A percentile compares a stretch with the other conserved stretches of the same genome.
phyloP scores from a whole-genome alignment of 2,329 filamentous ascomycete genomes.

The Graphilbum sp. region DNA sequence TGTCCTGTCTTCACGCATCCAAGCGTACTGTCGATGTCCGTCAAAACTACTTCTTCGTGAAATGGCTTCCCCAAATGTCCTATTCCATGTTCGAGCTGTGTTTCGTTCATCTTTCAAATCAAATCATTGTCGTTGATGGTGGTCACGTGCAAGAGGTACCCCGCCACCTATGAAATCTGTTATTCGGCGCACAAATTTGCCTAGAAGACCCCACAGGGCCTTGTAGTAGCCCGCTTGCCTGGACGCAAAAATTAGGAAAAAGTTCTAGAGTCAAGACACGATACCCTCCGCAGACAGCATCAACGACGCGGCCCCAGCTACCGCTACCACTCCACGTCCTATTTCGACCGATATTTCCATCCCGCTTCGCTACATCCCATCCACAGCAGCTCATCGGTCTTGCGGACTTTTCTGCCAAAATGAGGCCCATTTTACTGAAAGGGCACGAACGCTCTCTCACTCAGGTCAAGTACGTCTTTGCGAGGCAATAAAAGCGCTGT shows the following conservation, averaged over 20 bases:
- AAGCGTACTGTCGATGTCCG: no score
- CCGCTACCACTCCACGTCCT: background rate
- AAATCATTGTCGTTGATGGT: no score
- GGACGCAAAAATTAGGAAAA: background rate
- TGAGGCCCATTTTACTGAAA: slow-evolving; percentile 92
- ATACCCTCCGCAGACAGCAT: background rate
- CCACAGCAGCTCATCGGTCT: no score
- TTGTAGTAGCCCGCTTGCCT: background rate
- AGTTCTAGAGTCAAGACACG: background rate
- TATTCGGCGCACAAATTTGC: slow-evolving; percentile 1
- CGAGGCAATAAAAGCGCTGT: no score
- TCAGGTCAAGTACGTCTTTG: slow-evolving; percentile 42
- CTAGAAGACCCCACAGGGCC: slow-evolving; percentile 1
- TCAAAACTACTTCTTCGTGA: no score
- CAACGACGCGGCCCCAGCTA: background rate
- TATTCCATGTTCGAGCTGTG: no score
- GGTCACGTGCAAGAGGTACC: background rate
- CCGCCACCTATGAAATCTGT: slow-evolving; percentile 2
- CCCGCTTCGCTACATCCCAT: no score
- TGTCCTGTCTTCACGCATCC: no score
- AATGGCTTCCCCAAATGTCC: no score
- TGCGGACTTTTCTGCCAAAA: slow-evolving; percentile 31
- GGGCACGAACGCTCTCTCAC: slow-evolving; percentile 95
- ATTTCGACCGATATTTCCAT: no score
- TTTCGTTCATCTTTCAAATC: no score